phyloP scores from a whole-genome alignment of 1,284 basidiomycete species.

The Mycosarcoma maydis region DNA sequence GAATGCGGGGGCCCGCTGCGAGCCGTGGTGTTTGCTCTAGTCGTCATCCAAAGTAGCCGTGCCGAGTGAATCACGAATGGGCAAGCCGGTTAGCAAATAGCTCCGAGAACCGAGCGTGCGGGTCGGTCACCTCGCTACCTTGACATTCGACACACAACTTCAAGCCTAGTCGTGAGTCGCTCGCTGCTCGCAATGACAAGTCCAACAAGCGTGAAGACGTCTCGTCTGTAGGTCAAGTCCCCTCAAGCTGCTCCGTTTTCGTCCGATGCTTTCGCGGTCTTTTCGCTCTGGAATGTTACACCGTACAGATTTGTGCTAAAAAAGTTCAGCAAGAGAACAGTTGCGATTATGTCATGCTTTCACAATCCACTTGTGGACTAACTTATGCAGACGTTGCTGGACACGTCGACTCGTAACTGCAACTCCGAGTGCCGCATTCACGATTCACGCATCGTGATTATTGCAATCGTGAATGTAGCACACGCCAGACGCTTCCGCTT shows the following conservation, averaged over 20 bases:
- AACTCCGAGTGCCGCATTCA: slow-evolving; percentile 23
- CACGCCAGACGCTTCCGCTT: background rate
- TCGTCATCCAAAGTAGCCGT: background rate
- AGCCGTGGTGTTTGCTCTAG: slow-evolving; percentile 8
- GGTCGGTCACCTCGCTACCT: slow-evolving; percentile 9
- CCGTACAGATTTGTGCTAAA: too few species aligned
- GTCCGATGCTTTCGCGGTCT: too few species aligned
- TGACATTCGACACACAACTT: too few species aligned
- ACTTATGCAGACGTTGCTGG: background rate
- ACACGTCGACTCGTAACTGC: slow-evolving; percentile 35
- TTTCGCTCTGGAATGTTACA: too few species aligned
- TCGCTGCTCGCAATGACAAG: too few species aligned
- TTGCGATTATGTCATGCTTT: slow-evolving; percentile 11
- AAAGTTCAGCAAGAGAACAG: too few species aligned
- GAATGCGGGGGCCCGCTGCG: slow-evolving; percentile 12
- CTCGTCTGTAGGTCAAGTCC: too few species aligned
- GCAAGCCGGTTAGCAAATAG: slow-evolving; percentile 19
- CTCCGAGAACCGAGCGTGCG: slow-evolving; percentile 18
- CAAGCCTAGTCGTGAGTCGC: too few species aligned
- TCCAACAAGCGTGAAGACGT: too few species aligned
- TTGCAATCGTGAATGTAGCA: too few species aligned
- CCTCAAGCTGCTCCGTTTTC: slow-evolving; percentile 17
- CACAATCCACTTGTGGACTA: background rate
- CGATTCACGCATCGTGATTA: too few species aligned
- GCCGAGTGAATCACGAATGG: background rate